Percentiles rank a stretch among this genome's conserved stretches.
These are phyloP conservation scores for Magnusiomyces tetraspermus DNA, from an alignment of 1,139 yeast genomes.

Conservation along the genomic window DNA sequence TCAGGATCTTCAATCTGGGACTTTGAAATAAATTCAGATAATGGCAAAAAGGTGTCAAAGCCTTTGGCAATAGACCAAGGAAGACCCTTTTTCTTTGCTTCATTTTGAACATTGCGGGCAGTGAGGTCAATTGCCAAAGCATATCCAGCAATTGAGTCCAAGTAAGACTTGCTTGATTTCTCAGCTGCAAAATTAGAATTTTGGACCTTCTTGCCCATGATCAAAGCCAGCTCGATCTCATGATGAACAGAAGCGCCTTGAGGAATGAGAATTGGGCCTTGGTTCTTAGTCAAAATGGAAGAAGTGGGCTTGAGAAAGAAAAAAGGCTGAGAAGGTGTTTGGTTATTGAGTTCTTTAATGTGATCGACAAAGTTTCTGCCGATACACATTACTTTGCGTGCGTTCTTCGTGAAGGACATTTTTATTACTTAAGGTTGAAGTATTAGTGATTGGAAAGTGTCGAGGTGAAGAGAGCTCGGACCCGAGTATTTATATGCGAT, in stretches of 20 bases:
- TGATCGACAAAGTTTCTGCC: conserved; percentile 97
- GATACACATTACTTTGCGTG: conserved; percentile 80
- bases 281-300: conserved; percentile 38
- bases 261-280: conserved; percentile 65
- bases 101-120: conserved; percentile 92
- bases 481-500: no score
- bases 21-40: conserved; percentile 63
- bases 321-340: conserved; percentile 68
- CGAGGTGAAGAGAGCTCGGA: no score
- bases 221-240: conserved; percentile 84
- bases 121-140: conserved; percentile 88
- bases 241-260: conserved; percentile 76
- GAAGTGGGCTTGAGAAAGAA: conserved; percentile 76
- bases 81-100: conserved; percentile 84
- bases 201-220: conserved; percentile 54
- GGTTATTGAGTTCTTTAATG: conserved; percentile 76
- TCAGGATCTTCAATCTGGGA: conserved; percentile 61
- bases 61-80: conserved; percentile 98
- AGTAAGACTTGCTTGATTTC: conserved; percentile 41
- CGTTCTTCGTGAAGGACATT: conserved; percentile 46
- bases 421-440: neutral
- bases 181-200: conserved; percentile 51
- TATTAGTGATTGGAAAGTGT: no score
- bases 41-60: conserved; percentile 87
- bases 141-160: conserved; percentile 73